Base-by-base conservation (phyloP, 257 asterid genomes). In the Cinchona pubescens region DNA sequence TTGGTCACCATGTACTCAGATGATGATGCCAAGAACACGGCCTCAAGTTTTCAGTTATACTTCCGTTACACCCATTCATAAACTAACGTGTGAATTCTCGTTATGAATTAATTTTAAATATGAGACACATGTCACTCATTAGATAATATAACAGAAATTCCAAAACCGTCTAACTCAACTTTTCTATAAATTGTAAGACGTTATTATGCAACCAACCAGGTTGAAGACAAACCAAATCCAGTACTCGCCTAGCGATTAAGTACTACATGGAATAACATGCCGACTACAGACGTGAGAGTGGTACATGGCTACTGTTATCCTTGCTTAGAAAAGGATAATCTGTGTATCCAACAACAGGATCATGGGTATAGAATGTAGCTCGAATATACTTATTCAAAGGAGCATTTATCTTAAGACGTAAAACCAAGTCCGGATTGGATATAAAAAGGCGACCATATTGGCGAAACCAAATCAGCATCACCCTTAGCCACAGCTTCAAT, bases 301-400 rank as follows among this genome's bases (percentile, higher is more conserved):
- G 61, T 60, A 38, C 60, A 6, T 32, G 29, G 59, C 53, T 16
- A 45, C 64, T 11, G 21, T 66, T 25, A 74, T 69, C 76, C 16
- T 67, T 63, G 49, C 76, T 71, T 46, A 92, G 87, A 79, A 84
- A 88, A 29, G 97, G 94, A 65, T 92, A 90, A 71, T 92, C 97
- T 0, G 96, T 89, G 67, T 85, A 90, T 14, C 98, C 97, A 27
- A 85, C 76, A n/a, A 87, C 84, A 11, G 97, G 96, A 88, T 92
- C 91, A 0, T 82, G 62, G 1, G 76, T 82, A 42, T 89, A 92
- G 78, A 92, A 92, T 7, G 96, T 88, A 76, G 79, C 80, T 81
- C 96, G 49, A 4, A 80, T 76, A 13, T 89, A 89, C 88, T 76
- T 83, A 56, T 76, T 88, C 25, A 92, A 82, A 34, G 88, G 86